Conservation (phyloP, 768 basidiomycete genomes). For the Lepiota venenata region DNA sequence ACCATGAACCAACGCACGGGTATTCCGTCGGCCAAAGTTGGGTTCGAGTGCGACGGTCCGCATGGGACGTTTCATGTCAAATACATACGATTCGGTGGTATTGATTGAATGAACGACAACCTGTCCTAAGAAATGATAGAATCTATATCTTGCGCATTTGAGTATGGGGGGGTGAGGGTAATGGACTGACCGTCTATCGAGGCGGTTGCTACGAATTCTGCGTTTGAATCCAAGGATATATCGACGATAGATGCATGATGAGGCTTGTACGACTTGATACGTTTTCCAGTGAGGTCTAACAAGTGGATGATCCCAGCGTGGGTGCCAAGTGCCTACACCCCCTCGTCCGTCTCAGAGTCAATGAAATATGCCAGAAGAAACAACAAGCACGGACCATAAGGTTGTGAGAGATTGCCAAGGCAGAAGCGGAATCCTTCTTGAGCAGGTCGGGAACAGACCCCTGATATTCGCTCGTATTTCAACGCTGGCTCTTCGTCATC, state of each 20-base stretch:
- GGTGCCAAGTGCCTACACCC: slow-evolving; percentile 78
- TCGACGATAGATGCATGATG: slow-evolving; percentile 87
- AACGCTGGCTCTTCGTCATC: slow-evolving; percentile 91
- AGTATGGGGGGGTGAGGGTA: neutral
- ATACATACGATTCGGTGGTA: slow-evolving; percentile 75
- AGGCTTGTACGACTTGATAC: slow-evolving; percentile 87
- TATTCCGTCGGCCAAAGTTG: slow-evolving; percentile 73
- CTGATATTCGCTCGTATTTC: slow-evolving; percentile 85
- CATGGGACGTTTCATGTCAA: slow-evolving; percentile 92
- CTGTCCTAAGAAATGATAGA: slow-evolving; percentile 59
- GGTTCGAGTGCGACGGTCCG: slow-evolving; percentile 90
- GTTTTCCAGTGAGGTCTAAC: slow-evolving; percentile 71
- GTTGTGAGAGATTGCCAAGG: slow-evolving; percentile 71
- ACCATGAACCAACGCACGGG: slow-evolving; percentile 84
- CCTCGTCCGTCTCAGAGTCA: slow-evolving; percentile 7
- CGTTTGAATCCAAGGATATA: slow-evolving; percentile 78
- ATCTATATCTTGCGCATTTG: slow-evolving; percentile 1
- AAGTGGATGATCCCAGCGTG: slow-evolving; percentile 92
- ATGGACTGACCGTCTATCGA: slow-evolving; percentile 81
- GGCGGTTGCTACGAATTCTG: slow-evolving; percentile 88
- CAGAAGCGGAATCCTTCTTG: slow-evolving; percentile 86
- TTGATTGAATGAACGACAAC: slow-evolving; percentile 83
- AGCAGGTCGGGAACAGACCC: slow-evolving; percentile 72
- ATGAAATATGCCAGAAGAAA: neutral
- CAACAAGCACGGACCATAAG: slow-evolving; percentile 51